Evolutionary conservation across 2,329 filamentous ascomycete species (phyloP).

Genomic region (Fusarium euwallaceae): DNA sequence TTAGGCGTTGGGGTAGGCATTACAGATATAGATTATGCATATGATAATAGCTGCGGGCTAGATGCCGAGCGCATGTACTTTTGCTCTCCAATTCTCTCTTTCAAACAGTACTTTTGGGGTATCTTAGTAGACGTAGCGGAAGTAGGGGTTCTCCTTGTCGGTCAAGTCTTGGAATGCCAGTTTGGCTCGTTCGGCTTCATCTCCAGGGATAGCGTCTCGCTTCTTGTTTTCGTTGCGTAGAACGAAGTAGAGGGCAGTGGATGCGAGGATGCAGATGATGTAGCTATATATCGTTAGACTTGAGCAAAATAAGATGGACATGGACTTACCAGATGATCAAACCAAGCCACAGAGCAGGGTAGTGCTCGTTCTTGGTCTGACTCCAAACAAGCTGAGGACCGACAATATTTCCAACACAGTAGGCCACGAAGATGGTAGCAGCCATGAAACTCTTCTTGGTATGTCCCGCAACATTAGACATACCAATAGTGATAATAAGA

Average conservation of each 20-base stretch:
- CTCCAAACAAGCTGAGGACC: constrained; percentile 78
- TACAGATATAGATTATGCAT: constrained; percentile 29
- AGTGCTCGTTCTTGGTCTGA: constrained; percentile 75
- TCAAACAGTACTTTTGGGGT: constrained; percentile 3
- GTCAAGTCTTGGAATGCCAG: constrained; percentile 77
- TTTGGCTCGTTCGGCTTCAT: constrained; percentile 73
- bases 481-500: constrained; percentile 64
- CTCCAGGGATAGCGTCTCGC: constrained; percentile 61
- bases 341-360: constrained; percentile 78
- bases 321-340: constrained; percentile 69
- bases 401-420: constrained; percentile 82
- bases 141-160: constrained; percentile 77
- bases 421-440: constrained; percentile 79
- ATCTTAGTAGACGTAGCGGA: constrained; percentile 65
- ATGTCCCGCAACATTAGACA: constrained; percentile 79
- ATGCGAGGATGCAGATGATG: constrained; percentile 73
- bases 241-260: constrained; percentile 69
- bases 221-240: constrained; percentile 70
- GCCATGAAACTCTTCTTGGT: constrained; percentile 86
- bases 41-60: constrained; percentile 1
- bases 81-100: not conserved
- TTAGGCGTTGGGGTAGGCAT: constrained; percentile 39
- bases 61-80: not conserved
- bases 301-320: not conserved
- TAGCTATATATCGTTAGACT: constrained; percentile 61